Base-by-base conservation (phyloP, 257 asterid species). In the Cruciata laevipes region DNA sequence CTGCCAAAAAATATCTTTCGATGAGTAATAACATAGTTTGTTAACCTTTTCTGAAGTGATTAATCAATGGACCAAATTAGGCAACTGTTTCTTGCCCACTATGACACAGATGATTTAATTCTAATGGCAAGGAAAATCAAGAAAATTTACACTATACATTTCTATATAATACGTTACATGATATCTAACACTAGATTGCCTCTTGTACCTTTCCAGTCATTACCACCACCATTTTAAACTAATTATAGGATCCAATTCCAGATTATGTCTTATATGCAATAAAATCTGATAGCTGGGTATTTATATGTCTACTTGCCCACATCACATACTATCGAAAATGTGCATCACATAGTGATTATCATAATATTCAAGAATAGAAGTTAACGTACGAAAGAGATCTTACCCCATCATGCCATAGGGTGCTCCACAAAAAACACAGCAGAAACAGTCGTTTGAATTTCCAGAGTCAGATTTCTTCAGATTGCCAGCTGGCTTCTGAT, bases 361-460 rank as follows among this genome's bases (percentile, higher is more conserved):
- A 42, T 27, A 10, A 25, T 31, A 20, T 47, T 38, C 30, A 20
- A 7, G 32, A 18, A 24, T 2, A 37, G n/a, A 49, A 49, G 56
- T 49, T 20, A 3, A 25, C 11, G 9, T 72, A 61, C 35, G 67
- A 25, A 35, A 47, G 72, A 62, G 56, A 58, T 63, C 11, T 20
- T 60, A 90, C 97, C 97, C 79, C 79, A 90, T 86, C 74, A 88
- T 71, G 69, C 83, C 97, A 35, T 88, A 88, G 74, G 82, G 81
- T 71, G 85, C 86, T 63, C 97, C 90, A 69, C 97, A 90, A 63
- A 89, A 80, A 61, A 82, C 81, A 58, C 97, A 90, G 74, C 74
- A 75, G 77, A 86, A 90, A 68, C 85, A 79, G 71, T 94, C 92
- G 58, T 90, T 96, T 12, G 85, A 86, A n/a, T 84, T 85, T 76